Conservation (phyloP, 2,329 filamentous ascomycete species). For the Teratosphaeria destructans region DNA sequence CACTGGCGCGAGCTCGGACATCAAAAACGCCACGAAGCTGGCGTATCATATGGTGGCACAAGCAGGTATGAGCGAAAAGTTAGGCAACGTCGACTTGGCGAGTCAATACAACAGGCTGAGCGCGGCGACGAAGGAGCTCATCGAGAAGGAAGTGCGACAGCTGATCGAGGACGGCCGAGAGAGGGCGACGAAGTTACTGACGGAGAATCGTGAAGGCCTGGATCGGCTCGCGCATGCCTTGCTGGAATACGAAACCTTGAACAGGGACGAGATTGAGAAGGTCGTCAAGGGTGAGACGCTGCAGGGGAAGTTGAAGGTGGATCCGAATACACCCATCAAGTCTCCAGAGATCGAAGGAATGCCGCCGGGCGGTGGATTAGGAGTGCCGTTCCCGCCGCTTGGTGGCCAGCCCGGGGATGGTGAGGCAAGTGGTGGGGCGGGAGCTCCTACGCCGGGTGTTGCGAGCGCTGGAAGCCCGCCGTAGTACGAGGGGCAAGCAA, state of each 20-base stretch:
- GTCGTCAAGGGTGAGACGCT: conserved; percentile 81
- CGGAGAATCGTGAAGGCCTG: conserved; percentile 68
- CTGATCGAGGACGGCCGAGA: conserved; percentile 72
- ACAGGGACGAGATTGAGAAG: conserved; percentile 79
- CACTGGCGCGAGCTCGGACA: conserved; percentile 74
- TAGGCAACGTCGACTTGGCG: conserved; percentile 83
- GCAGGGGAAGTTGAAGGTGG: conserved; percentile 46
- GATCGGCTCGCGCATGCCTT: conserved; percentile 81
- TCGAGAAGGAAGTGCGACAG: conserved; percentile 79
- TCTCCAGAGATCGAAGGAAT: conserved; percentile 2
- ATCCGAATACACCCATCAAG: conserved; percentile 5
- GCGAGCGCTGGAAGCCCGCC: neutral
- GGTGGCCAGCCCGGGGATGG: neutral
- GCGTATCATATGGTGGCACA: conserved; percentile 82
- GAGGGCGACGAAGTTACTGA: conserved; percentile 61
- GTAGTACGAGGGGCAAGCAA: neutral
- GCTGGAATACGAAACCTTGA: conserved; percentile 87
- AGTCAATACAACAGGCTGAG: conserved; percentile 74
- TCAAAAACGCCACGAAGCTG: conserved; percentile 67
- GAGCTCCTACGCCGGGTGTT: neutral
- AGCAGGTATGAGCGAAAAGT: conserved; percentile 76
- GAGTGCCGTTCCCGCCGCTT: neutral
- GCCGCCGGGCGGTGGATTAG: neutral
- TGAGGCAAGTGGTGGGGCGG: neutral
- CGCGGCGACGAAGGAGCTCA: conserved; percentile 72